A percentile compares a stretch with the other conserved stretches of the same genome.
phyloP scores from a whole-genome alignment of 345 rosid species.

The Zanthoxylum bungeanum region DNA sequence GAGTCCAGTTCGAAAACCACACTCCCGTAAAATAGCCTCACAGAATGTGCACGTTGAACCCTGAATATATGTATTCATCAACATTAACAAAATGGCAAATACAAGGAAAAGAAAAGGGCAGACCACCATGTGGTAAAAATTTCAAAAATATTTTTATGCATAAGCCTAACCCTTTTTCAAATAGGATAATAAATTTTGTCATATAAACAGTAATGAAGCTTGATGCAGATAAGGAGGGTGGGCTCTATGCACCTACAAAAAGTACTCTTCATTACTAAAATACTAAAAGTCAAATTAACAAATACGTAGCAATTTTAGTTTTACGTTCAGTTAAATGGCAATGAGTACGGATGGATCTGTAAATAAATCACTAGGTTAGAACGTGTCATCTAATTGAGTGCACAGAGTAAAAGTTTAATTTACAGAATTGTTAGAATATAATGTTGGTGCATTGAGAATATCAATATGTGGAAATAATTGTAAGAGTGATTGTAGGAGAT shows the following conservation, averaged over 20 bases:
- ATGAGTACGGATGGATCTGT: too few species aligned
- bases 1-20: slow-evolving; percentile 78
- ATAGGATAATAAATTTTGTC: not conserved
- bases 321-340: too few species aligned
- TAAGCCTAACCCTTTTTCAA: not conserved
- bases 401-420: not conserved
- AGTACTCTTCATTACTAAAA: not conserved
- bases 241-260: not conserved
- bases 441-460: not conserved
- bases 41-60: slow-evolving; percentile 92
- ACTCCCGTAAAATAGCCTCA: slow-evolving; percentile 80
- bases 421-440: not conserved
- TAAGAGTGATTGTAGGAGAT: too few species aligned
- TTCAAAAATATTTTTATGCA: not conserved
- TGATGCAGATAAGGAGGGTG: not conserved
- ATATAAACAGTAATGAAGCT: not conserved
- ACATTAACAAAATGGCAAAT: not conserved
- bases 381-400: not conserved
- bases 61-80: slow-evolving; percentile 32
- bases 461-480: too few species aligned
- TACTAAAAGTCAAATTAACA: not conserved
- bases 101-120: not conserved
- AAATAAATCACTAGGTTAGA: too few species aligned
- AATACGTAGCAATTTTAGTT: too few species aligned
- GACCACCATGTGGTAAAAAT: not conserved